These are phyloP conservation scores for Penicillium samsonianum DNA, from an alignment of 495 filamentous ascomycete genomes.

Conservation along the genomic window DNA sequence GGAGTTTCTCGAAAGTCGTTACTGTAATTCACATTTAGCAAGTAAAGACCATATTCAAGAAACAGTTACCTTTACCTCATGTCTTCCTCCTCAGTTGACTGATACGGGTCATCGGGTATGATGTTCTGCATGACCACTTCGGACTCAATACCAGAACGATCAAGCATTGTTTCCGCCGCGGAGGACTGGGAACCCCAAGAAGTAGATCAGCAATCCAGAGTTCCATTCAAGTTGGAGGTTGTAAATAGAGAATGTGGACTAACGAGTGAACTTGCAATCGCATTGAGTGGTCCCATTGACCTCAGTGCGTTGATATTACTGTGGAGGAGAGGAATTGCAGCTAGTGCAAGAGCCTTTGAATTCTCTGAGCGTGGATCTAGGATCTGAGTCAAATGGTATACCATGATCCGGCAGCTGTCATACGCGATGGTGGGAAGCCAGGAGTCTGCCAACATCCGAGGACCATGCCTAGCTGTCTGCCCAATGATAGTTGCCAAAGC, in stretches of 20 bases:
- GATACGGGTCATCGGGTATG: slow-evolving; percentile 35
- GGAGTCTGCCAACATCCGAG: slow-evolving; percentile 32
- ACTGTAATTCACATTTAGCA: slow-evolving; percentile 1
- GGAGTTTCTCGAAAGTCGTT: slow-evolving; percentile 25
- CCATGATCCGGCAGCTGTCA: slow-evolving; percentile 37
- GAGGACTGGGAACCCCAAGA: slow-evolving; percentile 21
- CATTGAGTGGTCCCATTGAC: slow-evolving; percentile 28
- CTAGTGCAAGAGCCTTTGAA: slow-evolving; percentile 22
- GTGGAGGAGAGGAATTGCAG: slow-evolving; percentile 28
- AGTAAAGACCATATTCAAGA: not conserved
- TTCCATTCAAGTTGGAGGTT: no score
- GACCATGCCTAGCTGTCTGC: slow-evolving; percentile 28
- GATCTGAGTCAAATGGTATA: slow-evolving; percentile 37
- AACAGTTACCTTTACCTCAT: slow-evolving; percentile 10
- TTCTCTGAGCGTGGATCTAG: slow-evolving; percentile 27
- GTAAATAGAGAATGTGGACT: no score
- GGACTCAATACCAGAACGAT: slow-evolving; percentile 31
- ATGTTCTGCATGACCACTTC: slow-evolving; percentile 30
- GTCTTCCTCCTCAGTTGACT: slow-evolving; percentile 20
- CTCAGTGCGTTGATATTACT: slow-evolving; percentile 33
- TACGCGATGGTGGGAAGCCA: slow-evolving; percentile 40
- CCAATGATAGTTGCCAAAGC: slow-evolving; percentile 32
- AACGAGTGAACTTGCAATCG: slow-evolving; percentile 26
- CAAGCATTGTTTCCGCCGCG: slow-evolving; percentile 35
- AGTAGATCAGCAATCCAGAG: not conserved